phyloP scores from a whole-genome alignment of 495 filamentous ascomycete genomes.

The Eremomyces bilateralis region DNA sequence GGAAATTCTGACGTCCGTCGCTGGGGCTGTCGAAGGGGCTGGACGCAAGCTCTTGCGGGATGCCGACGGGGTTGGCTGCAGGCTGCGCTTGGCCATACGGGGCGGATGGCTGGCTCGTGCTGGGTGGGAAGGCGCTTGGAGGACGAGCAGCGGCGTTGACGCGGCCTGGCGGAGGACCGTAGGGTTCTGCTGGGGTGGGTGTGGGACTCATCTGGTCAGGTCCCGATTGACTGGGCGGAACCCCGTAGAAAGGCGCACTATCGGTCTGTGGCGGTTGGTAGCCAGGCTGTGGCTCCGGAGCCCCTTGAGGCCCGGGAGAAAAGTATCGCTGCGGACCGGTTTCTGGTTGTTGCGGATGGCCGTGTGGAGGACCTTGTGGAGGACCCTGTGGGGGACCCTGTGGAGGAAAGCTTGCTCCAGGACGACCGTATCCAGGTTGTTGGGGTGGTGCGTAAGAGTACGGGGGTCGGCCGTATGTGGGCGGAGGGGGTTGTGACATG shows the following conservation, averaged over 20 bases:
- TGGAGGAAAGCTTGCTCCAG: neutral
- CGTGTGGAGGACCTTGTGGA: conserved; percentile 6
- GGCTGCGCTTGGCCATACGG: conserved; percentile 13
- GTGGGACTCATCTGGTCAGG: conserved; percentile 4
- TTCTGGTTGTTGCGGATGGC: conserved; percentile 12
- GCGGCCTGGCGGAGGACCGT: neutral
- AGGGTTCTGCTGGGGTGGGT: conserved; percentile 4
- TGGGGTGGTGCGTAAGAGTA: conserved; percentile 9
- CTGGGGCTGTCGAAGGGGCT: conserved; percentile 17
- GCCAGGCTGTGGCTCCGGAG: conserved; percentile 10
- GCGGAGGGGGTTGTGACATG: conserved; percentile 41
- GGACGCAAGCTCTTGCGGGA: conserved; percentile 20
- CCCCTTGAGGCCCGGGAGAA: conserved; percentile 9
- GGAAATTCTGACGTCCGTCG: conserved; percentile 16
- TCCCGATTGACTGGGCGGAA: conserved; percentile 5
- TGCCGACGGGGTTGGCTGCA: conserved; percentile 5
- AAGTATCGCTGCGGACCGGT: conserved; percentile 14
- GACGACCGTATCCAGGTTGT: conserved; percentile 5
- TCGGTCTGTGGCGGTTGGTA: conserved; percentile 14
- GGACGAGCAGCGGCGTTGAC: neutral
- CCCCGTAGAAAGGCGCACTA: conserved; percentile 12
- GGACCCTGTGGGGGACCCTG: neutral
- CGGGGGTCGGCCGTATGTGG: conserved; percentile 16
- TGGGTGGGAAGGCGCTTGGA: conserved; percentile 1
- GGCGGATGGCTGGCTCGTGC: conserved; percentile 9